Conservation (phyloP, 2,329 filamentous ascomycete species). For the Claviceps sp. region DNA sequence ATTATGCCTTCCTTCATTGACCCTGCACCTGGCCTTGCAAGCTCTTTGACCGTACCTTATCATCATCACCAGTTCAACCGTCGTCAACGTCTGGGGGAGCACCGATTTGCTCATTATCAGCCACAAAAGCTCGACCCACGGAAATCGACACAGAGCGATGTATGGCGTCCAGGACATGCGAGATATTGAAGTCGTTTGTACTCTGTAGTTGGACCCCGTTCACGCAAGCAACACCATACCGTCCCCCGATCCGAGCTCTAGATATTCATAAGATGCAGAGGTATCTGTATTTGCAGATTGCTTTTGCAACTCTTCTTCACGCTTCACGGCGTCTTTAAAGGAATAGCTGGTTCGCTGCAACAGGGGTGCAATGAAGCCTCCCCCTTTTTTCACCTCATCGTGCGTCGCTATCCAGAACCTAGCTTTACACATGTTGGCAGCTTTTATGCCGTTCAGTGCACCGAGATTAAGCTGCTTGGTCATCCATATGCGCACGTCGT, state of each 20-base stretch:
- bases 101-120: too few relatives aligned
- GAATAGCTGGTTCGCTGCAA: conserved; percentile 30
- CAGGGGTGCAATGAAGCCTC: conserved; percentile 41
- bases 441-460: conserved; percentile 44
- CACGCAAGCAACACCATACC: conserved; percentile 23
- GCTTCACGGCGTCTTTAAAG: conserved; percentile 27
- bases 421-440: conserved; percentile 36
- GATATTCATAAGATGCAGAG: conserved; percentile 30
- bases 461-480: conserved; percentile 49
- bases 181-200: background rate
- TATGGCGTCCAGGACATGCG: background rate
- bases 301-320: conserved; percentile 17
- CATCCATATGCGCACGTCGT: conserved; percentile 40
- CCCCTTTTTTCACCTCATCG: conserved; percentile 48
- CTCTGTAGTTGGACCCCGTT: background rate
- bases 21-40: too few relatives aligned
- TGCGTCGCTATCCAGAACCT: conserved; percentile 55
- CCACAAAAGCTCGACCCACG: background rate
- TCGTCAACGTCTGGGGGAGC: too few relatives aligned
- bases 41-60: too few relatives aligned
- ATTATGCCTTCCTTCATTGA: too few relatives aligned
- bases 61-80: too few relatives aligned
- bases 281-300: conserved; percentile 8
- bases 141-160: background rate
- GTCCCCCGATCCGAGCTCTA: conserved; percentile 42